phyloP scores from a whole-genome alignment of 768 basidiomycete species.

The Boletus pseudopeckii region DNA sequence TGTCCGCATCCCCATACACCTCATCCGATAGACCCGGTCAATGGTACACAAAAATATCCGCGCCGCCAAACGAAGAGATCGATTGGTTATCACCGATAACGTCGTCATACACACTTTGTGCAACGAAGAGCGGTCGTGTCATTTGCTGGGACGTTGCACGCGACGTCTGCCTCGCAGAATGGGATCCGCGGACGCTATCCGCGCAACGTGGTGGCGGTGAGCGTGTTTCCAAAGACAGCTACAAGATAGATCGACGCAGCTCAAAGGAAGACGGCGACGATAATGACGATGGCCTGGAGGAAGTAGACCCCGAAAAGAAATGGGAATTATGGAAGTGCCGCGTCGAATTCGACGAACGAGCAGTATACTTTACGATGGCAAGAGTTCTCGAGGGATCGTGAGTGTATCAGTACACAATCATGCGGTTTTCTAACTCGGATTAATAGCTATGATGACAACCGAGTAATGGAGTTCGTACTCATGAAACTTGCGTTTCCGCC shows the following conservation, averaged over 20 bases:
- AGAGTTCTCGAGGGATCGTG: conserved; percentile 52
- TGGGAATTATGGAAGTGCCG: conserved; percentile 81
- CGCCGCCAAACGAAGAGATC: conserved; percentile 65
- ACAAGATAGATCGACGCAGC: conserved; percentile 4
- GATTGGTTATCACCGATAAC: conserved; percentile 79
- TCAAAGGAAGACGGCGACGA: conserved; percentile 15
- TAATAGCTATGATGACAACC: conserved; percentile 53
- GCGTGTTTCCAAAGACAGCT: conserved; percentile 6
- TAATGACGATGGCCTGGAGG: conserved; percentile 3
- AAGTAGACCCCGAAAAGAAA: conserved; percentile 28
- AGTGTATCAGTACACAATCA: conserved; percentile 21
- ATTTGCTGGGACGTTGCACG: conserved; percentile 73
- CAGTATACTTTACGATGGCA: conserved; percentile 76
- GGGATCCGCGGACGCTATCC: conserved; percentile 48
- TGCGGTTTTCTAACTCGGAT: conserved; percentile 2
- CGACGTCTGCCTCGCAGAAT: conserved; percentile 60
- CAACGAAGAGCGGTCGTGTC: conserved; percentile 71
- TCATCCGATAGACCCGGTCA: conserved; percentile 21
- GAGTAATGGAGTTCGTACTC: conserved; percentile 68
- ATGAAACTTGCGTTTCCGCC: conserved; percentile 65
- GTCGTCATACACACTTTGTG: conserved; percentile 71
- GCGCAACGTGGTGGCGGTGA: conserved; percentile 1
- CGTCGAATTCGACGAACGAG: conserved; percentile 68
- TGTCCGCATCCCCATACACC: conserved; percentile 26
- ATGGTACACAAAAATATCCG: conserved; percentile 70